Evolutionary conservation across 2,329 filamentous ascomycete species (phyloP).

Genomic region (Aspergillus costaricaensis): DNA sequence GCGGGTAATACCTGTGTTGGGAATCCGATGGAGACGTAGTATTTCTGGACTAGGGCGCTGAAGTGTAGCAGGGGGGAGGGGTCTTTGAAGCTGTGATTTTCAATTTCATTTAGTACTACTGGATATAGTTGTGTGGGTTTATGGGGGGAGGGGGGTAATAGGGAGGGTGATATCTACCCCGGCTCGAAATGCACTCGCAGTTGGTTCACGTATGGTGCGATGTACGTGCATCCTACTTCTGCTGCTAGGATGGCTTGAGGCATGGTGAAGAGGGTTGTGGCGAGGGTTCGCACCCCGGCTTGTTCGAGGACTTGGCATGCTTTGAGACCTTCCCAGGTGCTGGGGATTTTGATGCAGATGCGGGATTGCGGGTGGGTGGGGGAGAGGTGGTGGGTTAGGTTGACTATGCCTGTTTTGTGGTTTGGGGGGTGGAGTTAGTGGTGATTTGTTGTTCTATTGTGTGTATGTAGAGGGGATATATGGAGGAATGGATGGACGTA

Average conservation of each 20-base stretch:
- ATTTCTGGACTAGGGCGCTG: slow-evolving; percentile 55
- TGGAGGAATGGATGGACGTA: slow-evolving; percentile 31
- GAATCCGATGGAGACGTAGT: slow-evolving; percentile 49
- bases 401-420: slow-evolving; percentile 51
- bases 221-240: slow-evolving; percentile 61
- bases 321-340: slow-evolving; percentile 64
- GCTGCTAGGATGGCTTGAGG: slow-evolving; percentile 62
- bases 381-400: slow-evolving; percentile 50
- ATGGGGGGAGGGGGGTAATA: no score
- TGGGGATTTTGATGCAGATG: slow-evolving; percentile 65
- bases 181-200: slow-evolving; percentile 62
- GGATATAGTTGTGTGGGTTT: not conserved
- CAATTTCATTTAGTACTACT: no score
- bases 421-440: not conserved
- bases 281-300: slow-evolving; percentile 59
- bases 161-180: slow-evolving; percentile 23
- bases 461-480: not conserved
- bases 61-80: slow-evolving; percentile 46
- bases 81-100: slow-evolving; percentile 23
- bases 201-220: slow-evolving; percentile 67
- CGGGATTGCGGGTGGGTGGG: slow-evolving; percentile 50
- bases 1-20: slow-evolving; percentile 58
- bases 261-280: slow-evolving; percentile 65
- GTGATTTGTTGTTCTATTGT: no score
- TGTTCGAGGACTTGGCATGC: slow-evolving; percentile 59